These are phyloP conservation scores for Pholiota adiposa DNA, from an alignment of 1,284 basidiomycete species.

Conservation along the genomic window DNA sequence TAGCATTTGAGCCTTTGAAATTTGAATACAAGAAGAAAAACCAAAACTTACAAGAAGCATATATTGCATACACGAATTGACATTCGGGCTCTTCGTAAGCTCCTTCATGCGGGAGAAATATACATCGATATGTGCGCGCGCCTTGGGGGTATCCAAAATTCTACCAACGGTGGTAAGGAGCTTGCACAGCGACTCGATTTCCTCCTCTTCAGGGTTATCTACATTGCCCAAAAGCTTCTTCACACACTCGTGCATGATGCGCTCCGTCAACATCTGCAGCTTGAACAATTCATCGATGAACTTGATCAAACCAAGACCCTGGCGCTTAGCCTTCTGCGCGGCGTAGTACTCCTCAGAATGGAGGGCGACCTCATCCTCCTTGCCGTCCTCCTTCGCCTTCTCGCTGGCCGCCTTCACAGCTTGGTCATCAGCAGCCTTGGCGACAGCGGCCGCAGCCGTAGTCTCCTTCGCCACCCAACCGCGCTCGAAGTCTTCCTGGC, in stretches of 20 bases:
- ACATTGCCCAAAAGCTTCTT: slow-evolving; percentile 93
- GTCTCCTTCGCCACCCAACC: slow-evolving; percentile 81
- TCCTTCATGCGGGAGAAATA: slow-evolving; percentile 93
- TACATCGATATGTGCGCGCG: slow-evolving; percentile 85
- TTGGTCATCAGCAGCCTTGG: slow-evolving; percentile 62
- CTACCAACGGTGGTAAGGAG: slow-evolving; percentile 89
- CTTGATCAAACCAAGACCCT: slow-evolving; percentile 94
- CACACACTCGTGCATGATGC: slow-evolving; percentile 96
- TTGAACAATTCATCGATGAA: slow-evolving; percentile 99
- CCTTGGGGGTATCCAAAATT: slow-evolving; percentile 80
- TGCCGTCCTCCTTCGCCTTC: too few species aligned
- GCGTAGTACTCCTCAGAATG: too few species aligned
- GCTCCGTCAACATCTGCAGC: slow-evolving; percentile 91
- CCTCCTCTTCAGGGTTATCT: slow-evolving; percentile 95
- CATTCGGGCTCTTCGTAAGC: slow-evolving; percentile 72
- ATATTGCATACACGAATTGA: slow-evolving; percentile 90
- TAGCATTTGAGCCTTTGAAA: neutral
- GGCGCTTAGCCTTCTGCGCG: slow-evolving; percentile 80
- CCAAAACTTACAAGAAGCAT: slow-evolving; percentile 82
- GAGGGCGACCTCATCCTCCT: too few species aligned
- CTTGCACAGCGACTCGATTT: slow-evolving; percentile 95
- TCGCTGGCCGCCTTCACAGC: too few species aligned
- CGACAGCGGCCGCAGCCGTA: slow-evolving; percentile 60
- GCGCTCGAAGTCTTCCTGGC: slow-evolving; percentile 94
- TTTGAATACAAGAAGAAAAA: neutral